Conservation (phyloP, 371 early-diverging fungal species). For the Apophysomyces trapeziformis region DNA sequence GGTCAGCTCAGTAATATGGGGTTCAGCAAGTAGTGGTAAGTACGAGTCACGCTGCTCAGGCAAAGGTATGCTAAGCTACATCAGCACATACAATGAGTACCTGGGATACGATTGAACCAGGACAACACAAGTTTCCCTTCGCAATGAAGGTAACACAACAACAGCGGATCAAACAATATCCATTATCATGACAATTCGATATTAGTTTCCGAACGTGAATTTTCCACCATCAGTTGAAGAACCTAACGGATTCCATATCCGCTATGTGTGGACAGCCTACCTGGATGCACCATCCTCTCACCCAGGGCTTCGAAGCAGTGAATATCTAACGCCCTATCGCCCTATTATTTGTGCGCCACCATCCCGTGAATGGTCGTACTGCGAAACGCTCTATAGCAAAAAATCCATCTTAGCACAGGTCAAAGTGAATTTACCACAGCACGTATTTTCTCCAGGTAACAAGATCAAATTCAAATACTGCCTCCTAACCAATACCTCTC, state of each 20-base stretch:
- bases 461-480: neutral
- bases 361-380: constrained; percentile 23
- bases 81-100: constrained; percentile 20
- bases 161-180: neutral
- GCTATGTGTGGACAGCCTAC: constrained; percentile 54
- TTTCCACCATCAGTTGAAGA: constrained; percentile 40
- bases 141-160: constrained; percentile 46
- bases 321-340: constrained; percentile 26
- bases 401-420: constrained; percentile 31
- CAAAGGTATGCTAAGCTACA: neutral
- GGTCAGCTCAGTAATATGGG: constrained; percentile 40
- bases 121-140: constrained; percentile 44
- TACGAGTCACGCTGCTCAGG: neutral
- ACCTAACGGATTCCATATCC: constrained; percentile 35
- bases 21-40: constrained; percentile 36
- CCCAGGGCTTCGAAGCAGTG: constrained; percentile 30
- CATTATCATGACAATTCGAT: neutral
- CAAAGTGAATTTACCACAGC: constrained; percentile 23
- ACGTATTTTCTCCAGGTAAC: constrained; percentile 34
- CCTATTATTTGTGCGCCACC: constrained; percentile 36
- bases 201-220: constrained; percentile 42
- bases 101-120: constrained; percentile 37
- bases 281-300: constrained; percentile 44
- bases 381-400: constrained; percentile 24
- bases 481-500: neutral